Evolutionary conservation across 31 red algal species (phyloP), one percentile per base, ranked within the genome.

Genomic region (Endocladia muricata): DNA sequence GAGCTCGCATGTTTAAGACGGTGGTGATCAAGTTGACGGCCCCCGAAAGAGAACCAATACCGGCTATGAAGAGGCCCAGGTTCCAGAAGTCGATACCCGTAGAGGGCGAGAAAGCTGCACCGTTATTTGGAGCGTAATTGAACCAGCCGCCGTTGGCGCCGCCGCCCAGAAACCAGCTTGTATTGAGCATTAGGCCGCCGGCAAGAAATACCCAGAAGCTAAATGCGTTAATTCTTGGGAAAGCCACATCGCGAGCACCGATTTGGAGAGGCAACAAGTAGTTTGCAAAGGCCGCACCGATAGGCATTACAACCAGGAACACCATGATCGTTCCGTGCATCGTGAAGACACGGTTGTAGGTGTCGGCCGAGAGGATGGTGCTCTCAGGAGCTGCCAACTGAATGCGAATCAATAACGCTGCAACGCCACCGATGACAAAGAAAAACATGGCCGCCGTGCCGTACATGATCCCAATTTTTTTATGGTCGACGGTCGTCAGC

Each of bases 311-410:
- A 19, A 29, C 55, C 19, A 76, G 34, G 29, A 76, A 76, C 11
- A 76, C n/a, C 72, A 76, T 76, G n/a, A 68, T 68, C 30, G 55
- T 31, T 8, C 72, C 72, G 72, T 76, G 72, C 15, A 76, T 9
- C 9, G 72, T 67, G 37, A 62, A 31, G 8, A 76, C 19, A 9
- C 15, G n/a, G 55, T 76, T 76, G 72, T 76, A 76, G 30, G 30
- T 8, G 11, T 76, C 56, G 58, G 8, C 13, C 13, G 8, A 11
- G 13, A 56, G 11, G 19, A 63, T 28, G 67, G 13, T 44, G 13
- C 9, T 19, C 25, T 42, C 42, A 8, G 67, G 41, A 56, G n/a
- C 15, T 8, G 25, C 9, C 29, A 71, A 25, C 28, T 56, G 13
- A 23, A 17, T 56, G 28, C 67, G 67, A 44, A 71, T 47, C 29